A percentile compares a stretch with the other conserved stretches of the same genome.
These are phyloP conservation scores for Thymus quinquecostatus DNA, from an alignment of 257 asterid genomes.

Conservation along the genomic window DNA sequence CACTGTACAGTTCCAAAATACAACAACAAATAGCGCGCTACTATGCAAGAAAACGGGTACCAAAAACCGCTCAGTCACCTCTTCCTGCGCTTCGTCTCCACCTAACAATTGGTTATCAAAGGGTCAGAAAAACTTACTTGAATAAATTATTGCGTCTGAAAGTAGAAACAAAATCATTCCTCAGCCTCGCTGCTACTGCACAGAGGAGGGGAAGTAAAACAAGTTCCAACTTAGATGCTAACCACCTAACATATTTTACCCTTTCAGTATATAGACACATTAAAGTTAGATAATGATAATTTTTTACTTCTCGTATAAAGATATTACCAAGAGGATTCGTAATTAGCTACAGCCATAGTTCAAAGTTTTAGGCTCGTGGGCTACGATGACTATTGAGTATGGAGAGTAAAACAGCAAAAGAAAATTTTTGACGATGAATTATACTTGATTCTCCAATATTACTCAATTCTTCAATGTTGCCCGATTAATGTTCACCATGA, in stretches of 20 bases:
- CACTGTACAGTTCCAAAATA: constrained; percentile 54
- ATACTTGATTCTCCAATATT: too few relatives aligned
- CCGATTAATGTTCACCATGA: background rate
- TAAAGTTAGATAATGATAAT: background rate
- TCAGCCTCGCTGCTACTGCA: constrained; percentile 18
- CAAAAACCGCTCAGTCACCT: constrained; percentile 40
- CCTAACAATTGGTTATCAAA: constrained; percentile 38
- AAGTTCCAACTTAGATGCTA: background rate
- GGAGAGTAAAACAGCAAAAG: too few relatives aligned
- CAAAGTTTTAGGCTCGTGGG: background rate
- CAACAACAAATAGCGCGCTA: constrained; percentile 41
- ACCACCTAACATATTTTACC: constrained; percentile 5
- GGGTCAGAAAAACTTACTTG: constrained; percentile 13
- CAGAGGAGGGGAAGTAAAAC: constrained; percentile 11
- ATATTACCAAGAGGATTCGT: background rate
- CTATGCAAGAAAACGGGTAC: constrained; percentile 40
- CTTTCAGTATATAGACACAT: background rate
- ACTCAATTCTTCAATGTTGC: background rate
- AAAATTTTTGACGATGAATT: too few relatives aligned
- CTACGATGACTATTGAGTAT: background rate
- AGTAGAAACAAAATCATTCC: constrained; percentile 21
- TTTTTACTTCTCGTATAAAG: background rate
- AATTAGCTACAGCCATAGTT: background rate
- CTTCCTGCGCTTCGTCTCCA: constrained; percentile 64
- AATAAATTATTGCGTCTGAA: constrained; percentile 14